Evolutionary conservation across 2,329 filamentous ascomycete species (phyloP).

Genomic region (Corinectria fuckeliana): DNA sequence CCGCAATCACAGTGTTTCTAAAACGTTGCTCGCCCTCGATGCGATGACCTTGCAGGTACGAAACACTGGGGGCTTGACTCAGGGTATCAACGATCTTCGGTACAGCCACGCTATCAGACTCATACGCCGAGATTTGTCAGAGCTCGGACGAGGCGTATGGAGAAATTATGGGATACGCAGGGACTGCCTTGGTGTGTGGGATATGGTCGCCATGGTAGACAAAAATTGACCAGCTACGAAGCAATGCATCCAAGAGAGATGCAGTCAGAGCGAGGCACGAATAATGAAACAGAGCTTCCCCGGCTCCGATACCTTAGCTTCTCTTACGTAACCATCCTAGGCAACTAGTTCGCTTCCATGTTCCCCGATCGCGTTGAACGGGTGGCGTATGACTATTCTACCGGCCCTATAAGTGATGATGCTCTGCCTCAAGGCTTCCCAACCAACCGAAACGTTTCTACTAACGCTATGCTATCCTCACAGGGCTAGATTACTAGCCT

Average conservation of each 20-base stretch:
- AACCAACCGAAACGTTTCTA: no score
- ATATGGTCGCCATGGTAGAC: constrained; percentile 54
- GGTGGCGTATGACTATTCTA: constrained; percentile 47
- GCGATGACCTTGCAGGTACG: constrained; percentile 40
- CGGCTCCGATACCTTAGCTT: constrained; percentile 57
- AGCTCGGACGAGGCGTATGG: constrained; percentile 22
- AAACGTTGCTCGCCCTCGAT: constrained; percentile 39
- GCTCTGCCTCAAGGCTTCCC: background rate
- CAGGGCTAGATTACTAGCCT: constrained; percentile 47
- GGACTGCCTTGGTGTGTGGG: constrained; percentile 49
- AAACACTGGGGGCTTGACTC: constrained; percentile 39
- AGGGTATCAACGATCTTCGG: constrained; percentile 25
- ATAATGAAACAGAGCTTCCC: constrained; percentile 9
- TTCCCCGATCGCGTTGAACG: constrained; percentile 48
- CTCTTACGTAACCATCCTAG: constrained; percentile 51
- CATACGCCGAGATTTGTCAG: constrained; percentile 40
- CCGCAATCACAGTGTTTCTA: constrained; percentile 50
- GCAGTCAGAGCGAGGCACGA: background rate
- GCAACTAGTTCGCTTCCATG: constrained; percentile 46
- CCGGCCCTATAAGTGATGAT: constrained; percentile 6
- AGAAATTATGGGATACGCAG: constrained; percentile 43
- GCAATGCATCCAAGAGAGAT: background rate
- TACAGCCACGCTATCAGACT: constrained; percentile 34
- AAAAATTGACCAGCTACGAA: constrained; percentile 45
- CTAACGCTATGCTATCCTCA: background rate